These are phyloP conservation scores for Gracilariopsis chorda DNA, from an alignment of 23 red algal species.

Conservation along the genomic window DNA sequence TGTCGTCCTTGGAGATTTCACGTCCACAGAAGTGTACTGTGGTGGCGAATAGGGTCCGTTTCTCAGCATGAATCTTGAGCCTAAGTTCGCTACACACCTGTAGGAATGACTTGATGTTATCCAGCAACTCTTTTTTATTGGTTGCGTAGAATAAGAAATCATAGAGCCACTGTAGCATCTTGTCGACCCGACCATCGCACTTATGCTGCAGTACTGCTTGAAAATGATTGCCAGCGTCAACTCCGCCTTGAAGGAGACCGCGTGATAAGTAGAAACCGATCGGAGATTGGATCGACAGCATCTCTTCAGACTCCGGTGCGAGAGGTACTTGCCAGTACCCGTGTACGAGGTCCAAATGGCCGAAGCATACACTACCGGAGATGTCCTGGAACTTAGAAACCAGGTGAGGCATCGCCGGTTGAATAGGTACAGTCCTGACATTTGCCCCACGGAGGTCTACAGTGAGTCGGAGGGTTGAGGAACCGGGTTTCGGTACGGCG, in stretches of 20 bases:
- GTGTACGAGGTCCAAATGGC: background rate
- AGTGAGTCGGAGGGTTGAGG: background rate
- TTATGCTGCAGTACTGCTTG: background rate
- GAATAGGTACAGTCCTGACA: background rate
- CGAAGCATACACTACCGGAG: no score
- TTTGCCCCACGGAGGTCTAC: background rate
- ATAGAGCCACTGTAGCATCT: conserved; percentile 1
- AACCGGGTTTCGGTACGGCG: conserved; percentile 3
- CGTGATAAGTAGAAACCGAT: background rate
- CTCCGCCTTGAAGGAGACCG: conserved; percentile 21
- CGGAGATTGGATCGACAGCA: conserved; percentile 11
- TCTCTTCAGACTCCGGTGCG: background rate
- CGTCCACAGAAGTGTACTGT: conserved; percentile 27
- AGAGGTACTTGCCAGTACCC: conserved; percentile 18
- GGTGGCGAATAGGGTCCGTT: background rate
- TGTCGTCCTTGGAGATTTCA: background rate
- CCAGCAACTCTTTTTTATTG: background rate
- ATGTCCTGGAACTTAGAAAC: background rate
- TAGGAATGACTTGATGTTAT: background rate
- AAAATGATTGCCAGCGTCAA: conserved; percentile 41
- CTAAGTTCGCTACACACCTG: background rate
- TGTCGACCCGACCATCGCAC: background rate
- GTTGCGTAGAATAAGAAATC: conserved; percentile 14
- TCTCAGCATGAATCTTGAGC: background rate
- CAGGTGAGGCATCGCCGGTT: background rate